Percentiles rank a stretch among this genome's conserved stretches.
These are phyloP conservation scores for Beta macrorhiza DNA, from an alignment of 179 eudicot species.

Conservation along the genomic window DNA sequence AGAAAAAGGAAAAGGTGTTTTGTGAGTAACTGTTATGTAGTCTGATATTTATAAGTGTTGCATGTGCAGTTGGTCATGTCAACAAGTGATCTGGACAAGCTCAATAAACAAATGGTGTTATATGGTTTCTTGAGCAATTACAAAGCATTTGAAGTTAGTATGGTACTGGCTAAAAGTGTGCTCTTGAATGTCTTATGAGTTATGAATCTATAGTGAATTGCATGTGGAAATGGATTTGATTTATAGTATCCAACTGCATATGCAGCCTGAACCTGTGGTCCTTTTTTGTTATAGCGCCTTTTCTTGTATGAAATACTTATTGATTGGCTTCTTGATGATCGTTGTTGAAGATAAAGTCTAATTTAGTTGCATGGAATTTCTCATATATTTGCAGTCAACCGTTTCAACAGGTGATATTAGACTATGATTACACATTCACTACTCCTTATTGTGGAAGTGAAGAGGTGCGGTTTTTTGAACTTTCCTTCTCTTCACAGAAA, in stretches of 20 bases:
- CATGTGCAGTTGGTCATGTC: too few species aligned
- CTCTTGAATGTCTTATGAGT: neutral
- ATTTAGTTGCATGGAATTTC: constrained; percentile 11
- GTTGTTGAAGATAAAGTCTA: neutral
- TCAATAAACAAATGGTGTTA: neutral
- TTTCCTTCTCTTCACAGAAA: neutral
- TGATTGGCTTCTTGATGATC: neutral
- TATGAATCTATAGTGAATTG: neutral
- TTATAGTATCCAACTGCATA: neutral
- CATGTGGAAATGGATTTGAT: neutral
- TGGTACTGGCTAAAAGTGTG: neutral
- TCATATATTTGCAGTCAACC: constrained; percentile 62
- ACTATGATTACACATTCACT: constrained; percentile 95
- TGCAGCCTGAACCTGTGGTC: neutral
- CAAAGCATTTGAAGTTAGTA: neutral
- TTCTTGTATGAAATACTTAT: neutral
- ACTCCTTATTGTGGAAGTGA: constrained; percentile 91
- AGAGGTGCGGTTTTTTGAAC: constrained; percentile 39
- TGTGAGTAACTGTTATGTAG: neutral
- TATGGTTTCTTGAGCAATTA: neutral
- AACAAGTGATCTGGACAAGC: neutral
- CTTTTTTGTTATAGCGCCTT: neutral
- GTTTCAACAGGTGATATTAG: constrained; percentile 73
- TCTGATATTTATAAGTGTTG: neutral
- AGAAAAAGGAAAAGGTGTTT: neutral